Base-by-base conservation (phyloP, 768 basidiomycete genomes). In the Pleurotus giganteus region DNA sequence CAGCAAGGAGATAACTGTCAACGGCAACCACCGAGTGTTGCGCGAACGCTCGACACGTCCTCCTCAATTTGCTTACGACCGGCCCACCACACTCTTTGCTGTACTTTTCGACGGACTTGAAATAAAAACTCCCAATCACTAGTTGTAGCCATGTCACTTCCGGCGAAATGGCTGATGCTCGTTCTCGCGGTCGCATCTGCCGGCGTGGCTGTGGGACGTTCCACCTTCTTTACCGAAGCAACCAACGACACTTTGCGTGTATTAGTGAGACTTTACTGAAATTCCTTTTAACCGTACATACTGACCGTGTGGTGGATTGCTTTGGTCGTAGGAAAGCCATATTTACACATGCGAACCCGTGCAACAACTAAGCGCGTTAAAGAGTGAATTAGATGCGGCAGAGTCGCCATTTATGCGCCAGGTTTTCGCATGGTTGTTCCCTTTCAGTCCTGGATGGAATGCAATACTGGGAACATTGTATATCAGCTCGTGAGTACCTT, bases 391-490 rank as follows among this genome's bases (percentile, higher is more conserved):
- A 26, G 86, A 88, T 60, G 83, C 75, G 39, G 69, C 77, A 55
- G 78, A 84, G 67, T 91, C 88, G 24, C 86, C 88, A 27, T 67
- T 91, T 44, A 83, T 94, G 84, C 86, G 88, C 54, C 81, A 84
- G 63, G 77, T 92, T 31, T 95, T 95, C 70, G 75, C 80, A 4
- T 82, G 82, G 74, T 71, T 94, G 55, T 96, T 96, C 66, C 93
- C 93, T 31, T 96, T 95, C 64, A 89, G 90, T 29, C 92, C 91
- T 56, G 93, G 84, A 5, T 91, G 86, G 86, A 94, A 94, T 69
- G 88, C 90, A 34, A 78, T 97, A 54, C 77, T 95, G 26, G 94
- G 90, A 58, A 95, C 94, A 17, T 94, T 95, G 77, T 95, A 95
- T 76, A 95, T 95, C 72, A 94, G 91, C 78, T 95, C 92, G 93